These are phyloP conservation scores for Fraxinus floribunda DNA, from an alignment of 305 asterid genomes.

Conservation along the genomic window DNA sequence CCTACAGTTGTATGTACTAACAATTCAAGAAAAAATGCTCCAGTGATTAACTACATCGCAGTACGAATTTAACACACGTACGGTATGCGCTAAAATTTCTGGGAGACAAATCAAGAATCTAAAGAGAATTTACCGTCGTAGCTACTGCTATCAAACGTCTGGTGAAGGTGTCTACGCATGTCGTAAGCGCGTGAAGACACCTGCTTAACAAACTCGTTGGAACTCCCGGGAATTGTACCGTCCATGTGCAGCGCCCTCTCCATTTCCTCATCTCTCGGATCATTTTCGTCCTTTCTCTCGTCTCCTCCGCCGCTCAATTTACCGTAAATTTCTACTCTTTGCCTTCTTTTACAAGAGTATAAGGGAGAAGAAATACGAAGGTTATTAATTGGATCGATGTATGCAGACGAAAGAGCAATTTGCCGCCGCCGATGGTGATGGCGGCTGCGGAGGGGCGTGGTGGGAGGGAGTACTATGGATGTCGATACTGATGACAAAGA, in stretches of 20 bases:
- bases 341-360: slow-evolving; percentile 20
- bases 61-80: neutral
- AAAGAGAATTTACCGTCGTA: slow-evolving; percentile 62
- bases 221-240: slow-evolving; percentile 73
- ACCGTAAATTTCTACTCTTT: slow-evolving; percentile 29
- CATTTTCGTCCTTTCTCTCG: slow-evolving; percentile 37
- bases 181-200: slow-evolving; percentile 91
- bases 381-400: slow-evolving; percentile 10
- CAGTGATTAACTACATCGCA: neutral
- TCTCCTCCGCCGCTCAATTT: slow-evolving; percentile 31
- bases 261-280: slow-evolving; percentile 66
- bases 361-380: slow-evolving; percentile 11
- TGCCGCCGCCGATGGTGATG: slow-evolving; percentile 49
- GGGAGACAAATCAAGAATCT: neutral
- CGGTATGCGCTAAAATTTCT: neutral
- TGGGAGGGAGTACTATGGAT: slow-evolving; percentile 48
- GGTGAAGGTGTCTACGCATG: slow-evolving; percentile 91
- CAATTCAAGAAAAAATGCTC: neutral
- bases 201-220: slow-evolving; percentile 71
- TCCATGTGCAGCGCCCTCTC: slow-evolving; percentile 88
- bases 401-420: slow-evolving; percentile 24
- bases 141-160: slow-evolving; percentile 81
- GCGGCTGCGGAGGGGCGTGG: slow-evolving; percentile 13
- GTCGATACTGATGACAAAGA: slow-evolving; percentile 58
- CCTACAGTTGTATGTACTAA: neutral